Conservation (phyloP, 2,329 filamentous ascomycete species). For the Orbilia quercus region DNA sequence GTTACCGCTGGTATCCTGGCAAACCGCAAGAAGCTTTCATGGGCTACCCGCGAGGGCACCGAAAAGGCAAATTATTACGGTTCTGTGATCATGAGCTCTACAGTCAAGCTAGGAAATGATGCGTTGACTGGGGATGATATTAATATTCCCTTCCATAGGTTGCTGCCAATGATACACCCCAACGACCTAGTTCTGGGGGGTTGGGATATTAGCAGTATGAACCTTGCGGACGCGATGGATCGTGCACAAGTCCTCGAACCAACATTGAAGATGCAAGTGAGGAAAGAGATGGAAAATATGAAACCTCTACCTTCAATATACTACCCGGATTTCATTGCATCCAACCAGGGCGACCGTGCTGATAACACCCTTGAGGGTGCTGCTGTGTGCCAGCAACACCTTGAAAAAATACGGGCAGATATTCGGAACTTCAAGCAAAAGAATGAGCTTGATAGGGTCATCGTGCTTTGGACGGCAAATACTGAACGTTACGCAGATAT, state of each 20-base stretch:
- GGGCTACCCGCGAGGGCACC: constrained; percentile 92
- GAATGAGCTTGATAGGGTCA: constrained; percentile 90
- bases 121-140: constrained; percentile 85
- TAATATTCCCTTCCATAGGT: constrained; percentile 93
- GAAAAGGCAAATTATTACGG: constrained; percentile 96
- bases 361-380: constrained; percentile 84
- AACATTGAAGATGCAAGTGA: constrained; percentile 86
- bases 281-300: constrained; percentile 92
- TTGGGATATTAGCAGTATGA: constrained; percentile 95
- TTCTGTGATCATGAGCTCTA: constrained; percentile 95
- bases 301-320: constrained; percentile 93
- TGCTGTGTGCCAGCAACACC: constrained; percentile 79
- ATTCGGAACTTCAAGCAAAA: constrained; percentile 92
- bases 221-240: constrained; percentile 92
- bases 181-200: constrained; percentile 95
- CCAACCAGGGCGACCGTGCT: constrained; percentile 96
- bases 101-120: constrained; percentile 93
- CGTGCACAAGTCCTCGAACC: constrained; percentile 94
- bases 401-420: constrained; percentile 91
- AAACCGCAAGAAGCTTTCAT: constrained; percentile 84
- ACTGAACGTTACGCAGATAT: constrained; percentile 96
- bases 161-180: constrained; percentile 96
- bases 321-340: constrained; percentile 99
- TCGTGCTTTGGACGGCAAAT: constrained; percentile 98
- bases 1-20: constrained; percentile 97